A percentile compares a stretch with the other conserved stretches of the same genome.
These are phyloP conservation scores for Pistacia atlantica DNA, from an alignment of 345 rosid genomes.

Conservation along the genomic window DNA sequence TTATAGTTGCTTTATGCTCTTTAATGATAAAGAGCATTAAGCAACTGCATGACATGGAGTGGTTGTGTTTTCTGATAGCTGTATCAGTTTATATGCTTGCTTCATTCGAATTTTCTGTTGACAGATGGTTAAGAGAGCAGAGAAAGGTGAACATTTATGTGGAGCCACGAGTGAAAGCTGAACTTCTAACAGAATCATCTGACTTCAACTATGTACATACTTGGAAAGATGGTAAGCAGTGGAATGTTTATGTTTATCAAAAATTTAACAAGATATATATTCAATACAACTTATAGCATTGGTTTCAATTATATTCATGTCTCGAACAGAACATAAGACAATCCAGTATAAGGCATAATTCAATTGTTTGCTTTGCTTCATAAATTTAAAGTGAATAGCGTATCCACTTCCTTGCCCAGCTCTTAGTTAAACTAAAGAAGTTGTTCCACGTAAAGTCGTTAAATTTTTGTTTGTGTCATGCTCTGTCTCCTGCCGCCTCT, in stretches of 20 bases:
- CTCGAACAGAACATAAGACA: not conserved
- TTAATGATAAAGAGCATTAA: not conserved
- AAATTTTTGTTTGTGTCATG: too few species aligned
- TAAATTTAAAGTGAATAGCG: too few species aligned
- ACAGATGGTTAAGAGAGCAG: slow-evolving; percentile 89
- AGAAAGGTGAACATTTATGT: slow-evolving; percentile 73
- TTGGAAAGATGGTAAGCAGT: slow-evolving; percentile 85
- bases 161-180: slow-evolving; percentile 81
- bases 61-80: not conserved
- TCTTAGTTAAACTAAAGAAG: too few species aligned
- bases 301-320: not conserved
- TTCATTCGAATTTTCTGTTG: slow-evolving; percentile 22
- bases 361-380: too few species aligned
- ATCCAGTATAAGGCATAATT: not conserved
- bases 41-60: not conserved
- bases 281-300: not conserved
- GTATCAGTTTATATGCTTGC: not conserved
- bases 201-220: slow-evolving; percentile 76
- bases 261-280: not conserved
- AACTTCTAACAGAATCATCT: slow-evolving; percentile 83
- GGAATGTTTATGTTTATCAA: slow-evolving; percentile 1
- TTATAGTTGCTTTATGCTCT: slow-evolving; percentile 9
- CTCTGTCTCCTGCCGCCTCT: slow-evolving; percentile 2
- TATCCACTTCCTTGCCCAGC: too few species aligned
- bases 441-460: too few species aligned